These are phyloP conservation scores for Solanum sparsipilum DNA, from an alignment of 257 asterid genomes.

Conservation along the genomic window DNA sequence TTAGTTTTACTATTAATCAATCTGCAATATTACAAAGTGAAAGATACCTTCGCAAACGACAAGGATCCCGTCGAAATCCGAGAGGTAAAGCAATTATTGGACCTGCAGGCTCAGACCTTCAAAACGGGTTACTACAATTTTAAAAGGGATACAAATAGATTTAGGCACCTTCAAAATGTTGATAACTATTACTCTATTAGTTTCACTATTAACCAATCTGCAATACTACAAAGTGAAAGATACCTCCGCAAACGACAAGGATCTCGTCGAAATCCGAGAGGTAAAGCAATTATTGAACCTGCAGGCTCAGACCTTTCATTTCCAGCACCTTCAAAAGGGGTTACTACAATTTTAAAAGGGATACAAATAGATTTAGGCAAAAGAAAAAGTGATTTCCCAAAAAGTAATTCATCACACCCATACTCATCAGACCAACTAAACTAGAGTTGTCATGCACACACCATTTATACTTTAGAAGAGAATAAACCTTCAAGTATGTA, in stretches of 20 bases:
- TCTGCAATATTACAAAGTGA: not conserved
- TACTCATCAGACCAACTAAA: too few relatives aligned
- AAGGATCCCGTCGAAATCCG: conserved; percentile 67
- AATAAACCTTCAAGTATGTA: too few relatives aligned
- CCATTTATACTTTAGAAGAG: too few relatives aligned
- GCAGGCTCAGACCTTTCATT: conserved; percentile 38
- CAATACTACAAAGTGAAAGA: not conserved
- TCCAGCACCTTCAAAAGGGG: too few relatives aligned
- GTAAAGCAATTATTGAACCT: conserved; percentile 58
- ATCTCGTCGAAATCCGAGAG: conserved; percentile 57
- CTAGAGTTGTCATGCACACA: too few relatives aligned
- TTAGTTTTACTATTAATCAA: not conserved
- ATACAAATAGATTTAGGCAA: too few relatives aligned
- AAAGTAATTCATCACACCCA: too few relatives aligned
- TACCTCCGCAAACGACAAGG: conserved; percentile 88
- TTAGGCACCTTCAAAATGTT: not conserved
- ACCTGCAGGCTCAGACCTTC: conserved; percentile 51
- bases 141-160: too few relatives aligned
- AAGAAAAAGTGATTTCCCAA: too few relatives aligned
- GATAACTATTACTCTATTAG: not conserved
- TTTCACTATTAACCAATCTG: not conserved
- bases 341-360: too few relatives aligned
- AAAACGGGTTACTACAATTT: too few relatives aligned
- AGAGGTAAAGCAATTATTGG: conserved; percentile 60
- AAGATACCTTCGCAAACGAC: conserved; percentile 72